These are phyloP conservation scores for Salix purpurea DNA, from an alignment of 345 rosid species.

Conservation along the genomic window DNA sequence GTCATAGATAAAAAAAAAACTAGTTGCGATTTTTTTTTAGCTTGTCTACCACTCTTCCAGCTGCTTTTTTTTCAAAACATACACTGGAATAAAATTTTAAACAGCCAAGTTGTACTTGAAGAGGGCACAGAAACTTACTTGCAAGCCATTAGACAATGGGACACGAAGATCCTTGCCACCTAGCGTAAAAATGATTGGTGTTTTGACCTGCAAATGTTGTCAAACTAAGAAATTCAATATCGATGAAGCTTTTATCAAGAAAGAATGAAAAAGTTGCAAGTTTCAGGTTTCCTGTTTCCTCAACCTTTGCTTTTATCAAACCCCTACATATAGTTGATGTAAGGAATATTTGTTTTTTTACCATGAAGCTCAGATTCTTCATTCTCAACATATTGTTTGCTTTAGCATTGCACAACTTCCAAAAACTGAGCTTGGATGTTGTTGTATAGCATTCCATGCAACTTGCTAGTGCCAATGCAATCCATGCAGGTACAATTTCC, in stretches of 20 bases:
- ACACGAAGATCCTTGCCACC: slow-evolving; percentile 90
- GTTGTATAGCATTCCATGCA: neutral
- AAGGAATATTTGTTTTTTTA: neutral
- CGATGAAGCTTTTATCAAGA: no score
- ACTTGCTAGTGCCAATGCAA: neutral
- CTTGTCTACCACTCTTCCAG: neutral
- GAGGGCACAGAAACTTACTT: slow-evolving; percentile 41
- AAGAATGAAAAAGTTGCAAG: neutral
- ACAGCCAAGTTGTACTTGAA: neutral
- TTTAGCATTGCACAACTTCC: neutral
- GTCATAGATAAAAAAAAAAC: neutral
- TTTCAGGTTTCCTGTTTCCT: neutral
- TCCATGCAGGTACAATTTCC: neutral
- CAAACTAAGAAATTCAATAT: neutral
- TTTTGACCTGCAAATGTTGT: slow-evolving; percentile 59
- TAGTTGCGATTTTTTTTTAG: neutral
- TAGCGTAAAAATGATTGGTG: slow-evolving; percentile 74
- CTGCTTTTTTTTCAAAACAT: neutral
- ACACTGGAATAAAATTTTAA: neutral
- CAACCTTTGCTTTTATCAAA: neutral
- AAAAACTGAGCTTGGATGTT: neutral
- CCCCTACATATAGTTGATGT: neutral
- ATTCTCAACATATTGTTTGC: neutral
- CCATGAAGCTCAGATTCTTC: neutral
- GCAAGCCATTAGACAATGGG: slow-evolving; percentile 74